Base-by-base conservation (phyloP, 2,329 filamentous ascomycete species). In the Ascochyta pisi region DNA sequence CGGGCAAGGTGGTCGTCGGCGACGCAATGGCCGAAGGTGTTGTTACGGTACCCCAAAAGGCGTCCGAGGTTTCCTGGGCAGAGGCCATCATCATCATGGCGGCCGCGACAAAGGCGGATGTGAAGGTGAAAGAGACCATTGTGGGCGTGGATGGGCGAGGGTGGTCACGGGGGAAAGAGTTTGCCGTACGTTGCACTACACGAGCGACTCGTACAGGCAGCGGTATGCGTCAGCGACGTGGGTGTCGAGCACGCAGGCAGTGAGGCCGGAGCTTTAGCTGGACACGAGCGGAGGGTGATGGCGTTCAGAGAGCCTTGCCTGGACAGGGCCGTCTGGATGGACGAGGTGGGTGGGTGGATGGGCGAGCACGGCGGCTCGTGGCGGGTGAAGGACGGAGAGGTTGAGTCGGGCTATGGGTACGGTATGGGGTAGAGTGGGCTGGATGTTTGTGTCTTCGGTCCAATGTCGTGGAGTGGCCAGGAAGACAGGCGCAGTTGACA, bases 71-170 rank as follows among this genome's bases (percentile, higher is more conserved):
- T 9, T 57, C 38, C 16, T 64, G 52, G 26, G 67, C 62, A 12
- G 69, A 68, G 26, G 63, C 63, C 24, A 66, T 65, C 54, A 68
- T 61, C 24, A 70, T 66, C 37, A 72, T 49, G 12, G 73, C 63
- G 31, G 70, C 68, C 52, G 72, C 73, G 37, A 63, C 68, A 16
- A 75, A 33, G 43, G 66, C 71, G 59, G 72, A 70, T 50, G 67
- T 49, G 47, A 71, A 48, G 54, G 58, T 68, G 64, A 69, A 60
- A 57, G 69, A 69, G 23, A 76, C 57, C 75, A 77, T 77, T 68
- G 58, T 58, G 44, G 54, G 48, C 37, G 42, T 43, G 40, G 54
- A 33, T 44, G 49, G 48, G 35, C 37, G 38, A 49, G 40, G 43
- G 34, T 37, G 48, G 47, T 39, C 44, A 39, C 38, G 39, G 35